These are phyloP conservation scores for Heliosperma pusillum DNA, from an alignment of 148 eudicot species.

Conservation along the genomic window DNA sequence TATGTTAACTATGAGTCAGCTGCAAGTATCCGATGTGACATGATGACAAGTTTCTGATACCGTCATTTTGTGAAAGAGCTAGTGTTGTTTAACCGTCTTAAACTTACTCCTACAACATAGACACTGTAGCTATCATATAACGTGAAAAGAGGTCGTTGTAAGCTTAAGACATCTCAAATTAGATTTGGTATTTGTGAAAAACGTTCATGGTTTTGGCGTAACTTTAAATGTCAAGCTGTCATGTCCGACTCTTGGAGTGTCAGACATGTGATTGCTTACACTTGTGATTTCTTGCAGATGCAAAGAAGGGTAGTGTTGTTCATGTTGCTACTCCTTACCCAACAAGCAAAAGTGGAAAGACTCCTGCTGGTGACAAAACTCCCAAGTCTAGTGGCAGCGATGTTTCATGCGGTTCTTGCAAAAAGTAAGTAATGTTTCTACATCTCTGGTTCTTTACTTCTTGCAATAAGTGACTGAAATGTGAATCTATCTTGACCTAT, in stretches of 20 bases:
- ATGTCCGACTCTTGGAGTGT: too few species aligned
- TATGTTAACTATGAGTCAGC: too few species aligned
- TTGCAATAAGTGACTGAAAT: neutral
- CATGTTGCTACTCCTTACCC: constrained; percentile 50
- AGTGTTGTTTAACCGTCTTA: neutral
- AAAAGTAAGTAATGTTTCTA: constrained; percentile 30
- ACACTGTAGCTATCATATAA: neutral
- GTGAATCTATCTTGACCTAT: neutral
- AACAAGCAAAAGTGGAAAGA: constrained; percentile 43
- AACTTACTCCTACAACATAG: too few species aligned
- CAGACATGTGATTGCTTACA: neutral
- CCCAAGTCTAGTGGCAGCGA: constrained; percentile 43
- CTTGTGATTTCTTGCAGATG: constrained; percentile 22
- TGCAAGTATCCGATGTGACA: neutral
- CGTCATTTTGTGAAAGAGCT: neutral
- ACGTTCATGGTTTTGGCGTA: neutral
- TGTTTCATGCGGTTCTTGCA: constrained; percentile 39
- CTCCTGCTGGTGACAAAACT: constrained; percentile 33
- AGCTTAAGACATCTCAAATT: neutral
- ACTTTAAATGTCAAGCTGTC: neutral
- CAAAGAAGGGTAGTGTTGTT: constrained; percentile 46
- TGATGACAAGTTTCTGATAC: neutral
- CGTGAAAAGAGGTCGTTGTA: neutral
- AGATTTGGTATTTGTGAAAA: neutral
- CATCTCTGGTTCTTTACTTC: neutral